These are phyloP conservation scores for Trichoderma koningiopsis DNA, from an alignment of 2,329 filamentous ascomycete species.

Conservation along the genomic window DNA sequence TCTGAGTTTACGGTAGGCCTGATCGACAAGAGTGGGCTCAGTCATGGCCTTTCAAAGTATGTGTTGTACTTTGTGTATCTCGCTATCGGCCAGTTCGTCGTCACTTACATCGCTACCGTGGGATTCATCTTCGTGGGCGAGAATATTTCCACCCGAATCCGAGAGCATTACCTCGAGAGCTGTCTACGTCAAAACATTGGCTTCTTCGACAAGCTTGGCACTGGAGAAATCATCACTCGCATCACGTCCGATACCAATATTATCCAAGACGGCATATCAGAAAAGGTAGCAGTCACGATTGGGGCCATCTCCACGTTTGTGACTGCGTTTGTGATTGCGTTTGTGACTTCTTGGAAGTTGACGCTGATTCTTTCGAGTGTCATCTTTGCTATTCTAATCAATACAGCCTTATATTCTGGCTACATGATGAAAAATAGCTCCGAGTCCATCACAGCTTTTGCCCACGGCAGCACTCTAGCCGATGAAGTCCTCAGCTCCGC, in stretches of 20 bases:
- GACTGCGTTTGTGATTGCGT: conserved; percentile 87
- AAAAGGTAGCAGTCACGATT: conserved; percentile 80
- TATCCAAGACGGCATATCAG: conserved; percentile 90
- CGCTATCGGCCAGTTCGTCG: conserved; percentile 76
- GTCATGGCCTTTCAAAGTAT: conserved; percentile 58
- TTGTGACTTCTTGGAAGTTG: conserved; percentile 89
- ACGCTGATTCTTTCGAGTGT: conserved; percentile 84
- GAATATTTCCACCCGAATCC: conserved; percentile 75
- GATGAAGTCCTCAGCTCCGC: conserved; percentile 95
- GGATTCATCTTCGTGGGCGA: conserved; percentile 89
- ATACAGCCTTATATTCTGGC: conserved; percentile 72
- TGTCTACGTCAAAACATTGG: conserved; percentile 88
- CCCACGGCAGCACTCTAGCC: conserved; percentile 80
- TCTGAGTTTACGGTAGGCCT: conserved; percentile 50
- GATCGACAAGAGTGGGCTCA: conserved; percentile 58
- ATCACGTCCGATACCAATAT: conserved; percentile 94
- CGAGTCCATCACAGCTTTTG: conserved; percentile 75
- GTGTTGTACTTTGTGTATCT: conserved; percentile 87
- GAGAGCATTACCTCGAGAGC: conserved; percentile 79
- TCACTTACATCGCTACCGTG: conserved; percentile 77
- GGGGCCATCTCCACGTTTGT: conserved; percentile 80
- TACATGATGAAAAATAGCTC: conserved; percentile 84
- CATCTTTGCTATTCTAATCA: conserved; percentile 74
- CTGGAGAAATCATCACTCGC: conserved; percentile 89
- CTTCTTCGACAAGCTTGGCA: conserved; percentile 90